Evolutionary conservation across 108 stramenopile species (phyloP).

Genomic region (Cyclostephanos tholiformis): DNA sequence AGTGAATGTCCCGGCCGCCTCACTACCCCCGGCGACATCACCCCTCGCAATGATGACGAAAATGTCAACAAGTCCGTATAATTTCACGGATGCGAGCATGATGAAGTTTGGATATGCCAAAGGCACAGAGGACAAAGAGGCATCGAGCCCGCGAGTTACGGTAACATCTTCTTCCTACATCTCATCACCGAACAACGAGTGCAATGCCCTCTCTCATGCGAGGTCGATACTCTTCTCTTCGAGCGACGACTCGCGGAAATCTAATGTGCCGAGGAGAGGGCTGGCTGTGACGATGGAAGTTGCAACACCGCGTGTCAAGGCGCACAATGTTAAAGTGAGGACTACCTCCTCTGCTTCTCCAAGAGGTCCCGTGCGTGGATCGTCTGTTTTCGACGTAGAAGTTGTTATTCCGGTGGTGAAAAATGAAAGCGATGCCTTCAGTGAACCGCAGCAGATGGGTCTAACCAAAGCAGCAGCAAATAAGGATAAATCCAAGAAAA

Average conservation of each 20-base stretch:
- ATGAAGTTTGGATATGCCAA: not conserved
- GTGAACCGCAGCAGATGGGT: not conserved
- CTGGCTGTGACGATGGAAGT: not conserved
- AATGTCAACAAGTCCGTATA: slow-evolving; percentile 10
- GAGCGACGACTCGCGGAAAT: not conserved
- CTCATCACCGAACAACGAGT: slow-evolving; percentile 3
- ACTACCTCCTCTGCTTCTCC: not conserved
- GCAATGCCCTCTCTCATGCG: slow-evolving; percentile 1
- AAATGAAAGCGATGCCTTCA: slow-evolving; percentile 4
- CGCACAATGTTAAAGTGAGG: not conserved
- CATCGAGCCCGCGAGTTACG: slow-evolving; percentile 2
- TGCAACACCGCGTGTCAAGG: slow-evolving; percentile 1
- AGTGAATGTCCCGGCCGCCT: not conserved
- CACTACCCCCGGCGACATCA: not conserved
- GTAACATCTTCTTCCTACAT: slow-evolving; percentile 2
- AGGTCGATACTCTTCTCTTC: slow-evolving; percentile 10
- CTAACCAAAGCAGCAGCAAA: not conserved
- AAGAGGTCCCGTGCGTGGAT: slow-evolving; percentile 2
- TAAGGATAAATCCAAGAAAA: slow-evolving; percentile 9
- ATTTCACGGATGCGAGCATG: not conserved
- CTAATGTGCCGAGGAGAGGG: not conserved
- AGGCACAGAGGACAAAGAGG: too few relatives aligned
- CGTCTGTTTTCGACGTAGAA: slow-evolving; percentile 10
- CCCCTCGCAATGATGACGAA: not conserved
- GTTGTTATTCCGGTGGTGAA: not conserved